Conservation (phyloP, 305 asterid species). For the Euphrasia arctica region DNA sequence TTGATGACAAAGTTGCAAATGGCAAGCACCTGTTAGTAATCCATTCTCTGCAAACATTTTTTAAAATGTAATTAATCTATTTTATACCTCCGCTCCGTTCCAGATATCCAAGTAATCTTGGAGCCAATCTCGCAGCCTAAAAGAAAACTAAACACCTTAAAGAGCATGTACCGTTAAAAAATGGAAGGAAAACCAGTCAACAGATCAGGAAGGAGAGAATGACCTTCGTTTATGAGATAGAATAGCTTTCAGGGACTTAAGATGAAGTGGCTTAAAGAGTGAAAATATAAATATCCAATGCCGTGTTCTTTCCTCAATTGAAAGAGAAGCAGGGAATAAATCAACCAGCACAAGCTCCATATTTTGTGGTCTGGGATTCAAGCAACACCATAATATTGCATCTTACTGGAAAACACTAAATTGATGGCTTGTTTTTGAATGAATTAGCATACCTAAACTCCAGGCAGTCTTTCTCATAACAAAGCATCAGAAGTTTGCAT, state of each 20-base stretch:
- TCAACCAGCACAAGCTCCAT: constrained; percentile 76
- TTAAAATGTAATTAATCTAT: constrained; percentile 1
- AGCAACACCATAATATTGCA: constrained; percentile 21
- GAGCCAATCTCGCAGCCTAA: constrained; percentile 68
- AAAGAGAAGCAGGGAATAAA: constrained; percentile 72
- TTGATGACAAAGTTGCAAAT: constrained; percentile 23
- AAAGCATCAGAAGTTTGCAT: constrained; percentile 78
- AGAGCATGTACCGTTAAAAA: constrained; percentile 17
- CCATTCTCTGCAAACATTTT: constrained; percentile 8
- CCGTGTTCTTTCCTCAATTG: constrained; percentile 56
- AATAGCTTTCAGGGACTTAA: constrained; percentile 63
- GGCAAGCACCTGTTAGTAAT: constrained; percentile 11
- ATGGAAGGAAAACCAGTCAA: constrained; percentile 20
- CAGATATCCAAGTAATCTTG: constrained; percentile 53
- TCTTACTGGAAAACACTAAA: constrained; percentile 6
- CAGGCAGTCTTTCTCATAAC: constrained; percentile 73
- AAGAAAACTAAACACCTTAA: constrained; percentile 19
- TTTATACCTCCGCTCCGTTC: constrained; percentile 47
- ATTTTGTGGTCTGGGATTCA: constrained; percentile 67
- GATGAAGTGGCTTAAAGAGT: constrained; percentile 60
- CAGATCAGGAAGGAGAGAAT: constrained; percentile 18
- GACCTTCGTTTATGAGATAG: constrained; percentile 82
- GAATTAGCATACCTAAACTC: constrained; percentile 67
- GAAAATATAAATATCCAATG: constrained; percentile 77
- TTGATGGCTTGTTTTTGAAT: constrained; percentile 10